Evolutionary conservation across 768 basidiomycete species (phyloP).

Genomic region (Boletus rubroflammeus): DNA sequence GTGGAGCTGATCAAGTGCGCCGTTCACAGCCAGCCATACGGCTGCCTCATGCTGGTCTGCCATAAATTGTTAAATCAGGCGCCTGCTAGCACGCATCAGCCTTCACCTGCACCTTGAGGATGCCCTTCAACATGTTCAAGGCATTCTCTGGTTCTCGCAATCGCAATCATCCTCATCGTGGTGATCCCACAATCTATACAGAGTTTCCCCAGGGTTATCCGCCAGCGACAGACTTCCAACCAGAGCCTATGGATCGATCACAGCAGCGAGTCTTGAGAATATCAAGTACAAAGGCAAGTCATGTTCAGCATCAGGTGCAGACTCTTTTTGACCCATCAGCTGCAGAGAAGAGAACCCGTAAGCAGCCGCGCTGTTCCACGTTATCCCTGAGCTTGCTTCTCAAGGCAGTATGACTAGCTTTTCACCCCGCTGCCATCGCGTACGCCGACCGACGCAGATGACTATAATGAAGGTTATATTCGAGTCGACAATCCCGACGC

Average conservation of each 20-base stretch:
- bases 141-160: constrained; percentile 34
- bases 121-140: constrained; percentile 38
- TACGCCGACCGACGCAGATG: constrained; percentile 31
- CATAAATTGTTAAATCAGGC: constrained; percentile 27
- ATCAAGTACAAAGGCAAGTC: constrained; percentile 26
- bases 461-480: constrained; percentile 31
- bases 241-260: constrained; percentile 17
- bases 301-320: not conserved
- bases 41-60: constrained; percentile 27
- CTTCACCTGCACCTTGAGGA: constrained; percentile 24
- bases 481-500: constrained; percentile 32
- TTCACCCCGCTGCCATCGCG: constrained; percentile 34
- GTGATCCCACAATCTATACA: constrained; percentile 21
- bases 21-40: constrained; percentile 33
- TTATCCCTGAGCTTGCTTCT: constrained; percentile 7
- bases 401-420: constrained; percentile 15
- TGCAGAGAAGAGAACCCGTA: constrained; percentile 33
- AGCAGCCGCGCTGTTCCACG: constrained; percentile 9
- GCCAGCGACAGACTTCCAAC: constrained; percentile 23
- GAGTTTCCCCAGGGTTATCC: constrained; percentile 31
- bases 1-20: constrained; percentile 2
- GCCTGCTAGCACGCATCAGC: not conserved
- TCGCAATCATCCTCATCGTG: constrained; percentile 27
- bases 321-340: constrained; percentile 11
- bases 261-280: constrained; percentile 27